Evolutionary conservation across 129 eudicot species (phyloP).

Genomic region (Chrysanthemum seticuspe): DNA sequence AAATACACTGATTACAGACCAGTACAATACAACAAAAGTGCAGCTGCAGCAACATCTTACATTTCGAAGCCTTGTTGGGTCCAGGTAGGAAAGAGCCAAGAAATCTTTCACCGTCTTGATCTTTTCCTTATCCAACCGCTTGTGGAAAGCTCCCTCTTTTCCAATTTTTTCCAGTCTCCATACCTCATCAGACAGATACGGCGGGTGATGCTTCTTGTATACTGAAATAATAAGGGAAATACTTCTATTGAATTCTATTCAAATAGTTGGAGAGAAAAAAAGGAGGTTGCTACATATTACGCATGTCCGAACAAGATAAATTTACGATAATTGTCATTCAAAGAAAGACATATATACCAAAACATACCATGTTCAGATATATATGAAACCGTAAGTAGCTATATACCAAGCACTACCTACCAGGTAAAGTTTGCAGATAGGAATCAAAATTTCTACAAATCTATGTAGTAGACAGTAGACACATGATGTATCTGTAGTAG

Average conservation of each 20-base stretch:
- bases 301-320: no score
- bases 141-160: slow-evolving; percentile 96
- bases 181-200: slow-evolving; percentile 83
- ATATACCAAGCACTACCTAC: slow-evolving; percentile 5
- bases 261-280: slow-evolving; percentile 17
- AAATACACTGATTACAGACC: not conserved
- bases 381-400: slow-evolving; percentile 2
- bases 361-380: not conserved
- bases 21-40: not conserved
- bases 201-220: slow-evolving; percentile 97
- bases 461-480: no score
- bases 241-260: slow-evolving; percentile 2
- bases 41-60: slow-evolving; percentile 45
- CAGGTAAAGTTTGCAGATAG: not conserved
- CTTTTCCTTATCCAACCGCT: slow-evolving; percentile 65
- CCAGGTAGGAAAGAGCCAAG: slow-evolving; percentile 53
- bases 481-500: not conserved
- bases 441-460: not conserved
- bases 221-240: slow-evolving; percentile 38
- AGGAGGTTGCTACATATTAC: not conserved
- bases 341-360: not conserved
- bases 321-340: no score
- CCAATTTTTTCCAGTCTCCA: slow-evolving; percentile 97
- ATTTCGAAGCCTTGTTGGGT: slow-evolving; percentile 64
- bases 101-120: slow-evolving; percentile 76